phyloP scores from a whole-genome alignment of 2,329 filamentous ascomycete species.

The Trichothecium roseum region DNA sequence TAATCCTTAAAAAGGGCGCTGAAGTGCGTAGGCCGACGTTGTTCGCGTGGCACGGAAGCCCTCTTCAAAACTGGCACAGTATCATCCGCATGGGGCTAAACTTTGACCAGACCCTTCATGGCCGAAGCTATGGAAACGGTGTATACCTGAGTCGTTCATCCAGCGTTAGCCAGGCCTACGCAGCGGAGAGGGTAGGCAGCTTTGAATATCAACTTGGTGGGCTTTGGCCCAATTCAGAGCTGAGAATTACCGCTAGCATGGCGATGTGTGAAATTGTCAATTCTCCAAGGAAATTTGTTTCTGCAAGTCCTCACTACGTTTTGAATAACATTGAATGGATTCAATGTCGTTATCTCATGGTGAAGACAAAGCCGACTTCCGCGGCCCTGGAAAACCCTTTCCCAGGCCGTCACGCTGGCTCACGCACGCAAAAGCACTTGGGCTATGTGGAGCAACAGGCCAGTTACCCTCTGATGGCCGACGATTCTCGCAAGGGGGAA shows the following conservation, averaged over 20 bases:
- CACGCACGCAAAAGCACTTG: no score
- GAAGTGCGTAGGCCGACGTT: no score
- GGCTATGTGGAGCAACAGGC: no score
- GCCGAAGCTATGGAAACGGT: constrained; percentile 65
- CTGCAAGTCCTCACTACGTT: constrained; percentile 52
- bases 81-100: constrained; percentile 78
- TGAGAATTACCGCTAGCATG: constrained; percentile 50
- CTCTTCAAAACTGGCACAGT: constrained; percentile 73
- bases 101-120: constrained; percentile 51
- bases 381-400: no score
- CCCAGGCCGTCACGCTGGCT: no score
- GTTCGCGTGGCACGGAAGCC: constrained; percentile 81
- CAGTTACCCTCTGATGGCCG: no score
- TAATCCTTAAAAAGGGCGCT: no score
- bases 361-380: constrained; percentile 7
- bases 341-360: constrained; percentile 77
- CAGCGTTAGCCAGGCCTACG: constrained; percentile 44
- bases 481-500: no score
- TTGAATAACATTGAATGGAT: constrained; percentile 75
- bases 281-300: constrained; percentile 49
- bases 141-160: constrained; percentile 66
- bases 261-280: constrained; percentile 85
- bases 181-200: not conserved
- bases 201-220: no score
- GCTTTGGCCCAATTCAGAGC: constrained; percentile 55